Percentiles rank a stretch among this genome's conserved stretches.
Conservation (phyloP, 495 filamentous ascomycete species). For the Corynascus novoguineensis region DNA sequence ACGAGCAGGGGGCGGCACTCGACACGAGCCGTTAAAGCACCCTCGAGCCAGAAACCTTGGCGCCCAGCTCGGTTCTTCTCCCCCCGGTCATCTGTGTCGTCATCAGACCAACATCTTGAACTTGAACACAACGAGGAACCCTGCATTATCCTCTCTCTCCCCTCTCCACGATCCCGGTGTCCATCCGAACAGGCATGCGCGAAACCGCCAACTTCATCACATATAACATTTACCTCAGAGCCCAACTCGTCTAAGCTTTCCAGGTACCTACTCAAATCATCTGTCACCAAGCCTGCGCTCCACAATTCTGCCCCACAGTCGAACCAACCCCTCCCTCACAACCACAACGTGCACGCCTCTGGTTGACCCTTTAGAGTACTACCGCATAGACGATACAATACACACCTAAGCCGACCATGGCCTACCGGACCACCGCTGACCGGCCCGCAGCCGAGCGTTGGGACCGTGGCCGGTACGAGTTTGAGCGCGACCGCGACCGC, state of each 20-base stretch:
- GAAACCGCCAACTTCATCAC: background rate
- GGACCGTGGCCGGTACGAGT: conserved; percentile 39
- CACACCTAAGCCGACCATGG: conserved; percentile 15
- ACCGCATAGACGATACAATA: background rate
- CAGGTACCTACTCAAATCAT: background rate
- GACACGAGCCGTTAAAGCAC: background rate
- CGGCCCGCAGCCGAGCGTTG: conserved; percentile 36
- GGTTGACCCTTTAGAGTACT: background rate
- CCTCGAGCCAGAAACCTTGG: background rate
- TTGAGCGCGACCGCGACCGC: conserved; percentile 25
- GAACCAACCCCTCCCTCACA: background rate
- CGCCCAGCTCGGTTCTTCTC: background rate
- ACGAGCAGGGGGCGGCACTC: background rate
- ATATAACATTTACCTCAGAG: background rate
- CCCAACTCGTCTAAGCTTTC: background rate
- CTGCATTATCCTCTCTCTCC: conserved; percentile 4
- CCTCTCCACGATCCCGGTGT: background rate
- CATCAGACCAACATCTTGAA: conserved; percentile 30
- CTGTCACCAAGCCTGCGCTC: background rate
- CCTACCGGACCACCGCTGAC: conserved; percentile 34
- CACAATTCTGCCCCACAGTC: background rate
- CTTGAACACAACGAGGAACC: conserved; percentile 4
- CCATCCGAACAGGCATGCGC: conserved; percentile 5
- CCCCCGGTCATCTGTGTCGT: conserved; percentile 21
- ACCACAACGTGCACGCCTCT: too few relatives aligned